Conservation (phyloP, 2,329 filamentous ascomycete genomes). For the Pezicula carpinea region DNA sequence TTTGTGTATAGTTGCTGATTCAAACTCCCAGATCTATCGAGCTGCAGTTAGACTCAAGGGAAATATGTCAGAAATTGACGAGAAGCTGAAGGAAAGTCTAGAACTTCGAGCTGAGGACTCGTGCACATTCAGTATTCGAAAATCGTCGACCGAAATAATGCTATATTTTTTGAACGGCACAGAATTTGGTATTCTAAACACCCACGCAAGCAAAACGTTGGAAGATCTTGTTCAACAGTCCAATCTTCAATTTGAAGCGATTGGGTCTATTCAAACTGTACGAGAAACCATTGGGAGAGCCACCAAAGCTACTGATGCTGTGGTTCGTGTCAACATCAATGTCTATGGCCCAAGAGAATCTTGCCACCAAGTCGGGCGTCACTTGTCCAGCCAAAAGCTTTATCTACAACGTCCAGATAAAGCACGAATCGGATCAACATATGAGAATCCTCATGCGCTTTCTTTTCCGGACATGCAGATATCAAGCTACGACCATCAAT, state of each 20-base stretch:
- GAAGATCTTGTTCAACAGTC: slow-evolving; percentile 1
- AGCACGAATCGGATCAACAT: not conserved
- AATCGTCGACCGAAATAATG: not conserved
- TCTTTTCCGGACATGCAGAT: slow-evolving; percentile 4
- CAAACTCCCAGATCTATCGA: slow-evolving; percentile 4
- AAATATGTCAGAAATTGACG: slow-evolving; percentile 7
- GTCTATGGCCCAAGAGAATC: slow-evolving; percentile 3
- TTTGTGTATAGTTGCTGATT: not conserved
- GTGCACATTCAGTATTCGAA: slow-evolving; percentile 1
- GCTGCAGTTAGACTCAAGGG: slow-evolving; percentile 4
- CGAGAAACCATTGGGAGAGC: slow-evolving; percentile 5
- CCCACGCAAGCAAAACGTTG: slow-evolving; percentile 3
- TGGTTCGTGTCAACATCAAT: slow-evolving; percentile 8
- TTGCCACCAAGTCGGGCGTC: not conserved
- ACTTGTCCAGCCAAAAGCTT: slow-evolving; percentile 2
- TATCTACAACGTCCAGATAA: slow-evolving; percentile 9
- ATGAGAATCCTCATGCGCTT: slow-evolving; percentile 8
- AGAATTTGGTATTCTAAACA: slow-evolving; percentile 4
- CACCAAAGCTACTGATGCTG: slow-evolving; percentile 5
- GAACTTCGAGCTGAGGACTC: not conserved
- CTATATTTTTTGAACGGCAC: slow-evolving; percentile 1
- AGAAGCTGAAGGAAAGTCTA: not conserved
- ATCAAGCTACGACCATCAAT: slow-evolving; percentile 4
- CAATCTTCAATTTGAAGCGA: slow-evolving; percentile 4
- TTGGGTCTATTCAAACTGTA: slow-evolving; percentile 3